Base-by-base conservation (phyloP, 208 protist genomes). In the Phytomonas francai region DNA sequence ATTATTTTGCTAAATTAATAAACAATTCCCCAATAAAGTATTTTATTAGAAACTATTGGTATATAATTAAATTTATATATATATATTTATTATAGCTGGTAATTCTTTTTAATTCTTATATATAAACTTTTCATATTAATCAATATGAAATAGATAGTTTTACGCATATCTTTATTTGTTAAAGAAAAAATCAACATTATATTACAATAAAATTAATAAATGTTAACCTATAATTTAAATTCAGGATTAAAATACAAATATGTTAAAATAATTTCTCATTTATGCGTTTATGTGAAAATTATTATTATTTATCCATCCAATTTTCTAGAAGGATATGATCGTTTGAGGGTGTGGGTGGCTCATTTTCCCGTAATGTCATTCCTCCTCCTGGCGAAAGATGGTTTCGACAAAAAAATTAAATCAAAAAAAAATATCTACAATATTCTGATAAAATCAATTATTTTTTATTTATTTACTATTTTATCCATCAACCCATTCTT, bases 401-500 rank as follows among this genome's bases (percentile, higher is more conserved):
- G n/a, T n/a, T n/a, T n/a, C n/a, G n/a, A 25, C 22, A 27, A 57
- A 25, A 25, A 57, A 27, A 57, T 57, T 57, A 57, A 22, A 22
- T 57, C 22, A 22, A 57, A 57, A 57, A 57, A 57, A 27, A 27
- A 27, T 22, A 57, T 22, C 22, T 57, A 27, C 22, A 22, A 57
- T 25, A 57, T 25, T 57, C 25, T 57, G n/a, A 25, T 57, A 27
- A 25, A 22, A 27, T 57, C 25, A 27, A 57, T 25, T 22, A 27
- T 57, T 25, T 57, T 57, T 57, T 57, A 57, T 25, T 57, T 57
- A 57, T 27, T 57, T 57, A 57, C 22, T 57, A 27, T 57, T 57
- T 22, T 57, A 57, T 25, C 25, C 22, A 57, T 57, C 22, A 57
- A 57, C 49, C 49, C 49, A 27, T 27, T 57, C 22, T 25, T 57